Percentiles rank a stretch among this genome's conserved stretches.
Evolutionary conservation across 495 filamentous ascomycete genomes (phyloP).

Genomic region (Aspergillus hancockii): DNA sequence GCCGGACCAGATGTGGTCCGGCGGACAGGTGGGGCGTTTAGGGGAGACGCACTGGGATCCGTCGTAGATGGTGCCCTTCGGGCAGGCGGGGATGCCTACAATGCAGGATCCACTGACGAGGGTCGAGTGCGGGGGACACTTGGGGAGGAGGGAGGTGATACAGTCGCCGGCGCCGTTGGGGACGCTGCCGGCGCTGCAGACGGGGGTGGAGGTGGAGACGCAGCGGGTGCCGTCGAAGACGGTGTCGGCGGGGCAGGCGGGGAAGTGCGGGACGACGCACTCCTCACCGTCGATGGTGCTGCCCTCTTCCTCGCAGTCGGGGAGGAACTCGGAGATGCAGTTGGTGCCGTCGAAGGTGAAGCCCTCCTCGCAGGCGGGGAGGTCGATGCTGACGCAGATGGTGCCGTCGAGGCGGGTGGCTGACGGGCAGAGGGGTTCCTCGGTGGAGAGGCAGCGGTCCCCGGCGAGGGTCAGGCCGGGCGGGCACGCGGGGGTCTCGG

Average conservation of each 20-base stretch:
- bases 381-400: slow-evolving; percentile 8
- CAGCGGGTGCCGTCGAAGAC: slow-evolving; percentile 12
- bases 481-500: slow-evolving; percentile 6
- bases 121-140: slow-evolving; percentile 2
- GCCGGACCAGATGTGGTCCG: background rate
- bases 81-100: slow-evolving; percentile 2
- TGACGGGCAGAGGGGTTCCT: slow-evolving; percentile 1
- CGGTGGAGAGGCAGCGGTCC: slow-evolving; percentile 4
- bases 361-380: slow-evolving; percentile 5
- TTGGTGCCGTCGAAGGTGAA: slow-evolving; percentile 11
- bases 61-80: slow-evolving; percentile 6
- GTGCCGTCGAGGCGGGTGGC: slow-evolving; percentile 1
- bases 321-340: slow-evolving; percentile 1
- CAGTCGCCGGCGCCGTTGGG: slow-evolving; percentile 8
- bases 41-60: slow-evolving; percentile 1
- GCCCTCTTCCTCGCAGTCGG: background rate
- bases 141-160: background rate
- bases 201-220: slow-evolving; percentile 8
- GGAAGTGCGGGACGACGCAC: slow-evolving; percentile 5
- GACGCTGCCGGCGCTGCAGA: background rate
- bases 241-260: slow-evolving; percentile 2
- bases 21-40: background rate
- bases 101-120: slow-evolving; percentile 11
- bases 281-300: slow-evolving; percentile 9
- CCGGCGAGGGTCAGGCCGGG: slow-evolving; percentile 5